Evolutionary conservation across 495 filamentous ascomycete species (phyloP).

Genomic region (Aspergillus sclerotiicarbonarius): DNA sequence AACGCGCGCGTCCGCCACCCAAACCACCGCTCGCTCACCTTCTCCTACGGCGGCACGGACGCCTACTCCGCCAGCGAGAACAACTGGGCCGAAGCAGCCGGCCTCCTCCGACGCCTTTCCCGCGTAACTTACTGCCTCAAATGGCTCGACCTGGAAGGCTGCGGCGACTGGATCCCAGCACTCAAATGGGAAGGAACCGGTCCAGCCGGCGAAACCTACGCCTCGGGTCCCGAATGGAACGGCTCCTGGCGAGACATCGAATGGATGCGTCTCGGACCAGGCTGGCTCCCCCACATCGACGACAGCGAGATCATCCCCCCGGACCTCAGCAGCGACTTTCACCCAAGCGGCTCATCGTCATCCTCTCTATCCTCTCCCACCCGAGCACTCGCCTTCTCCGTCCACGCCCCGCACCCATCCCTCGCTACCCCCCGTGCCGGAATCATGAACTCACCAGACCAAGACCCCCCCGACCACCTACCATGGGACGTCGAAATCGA

Average conservation of each 20-base stretch:
- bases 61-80: constrained; percentile 64
- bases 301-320: constrained; percentile 7
- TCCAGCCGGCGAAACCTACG: constrained; percentile 28
- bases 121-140: constrained; percentile 65
- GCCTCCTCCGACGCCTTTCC: constrained; percentile 66
- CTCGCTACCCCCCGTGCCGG: neutral
- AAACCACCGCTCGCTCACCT: constrained; percentile 39
- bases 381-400: constrained; percentile 19
- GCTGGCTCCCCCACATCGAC: constrained; percentile 38
- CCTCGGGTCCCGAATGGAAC: constrained; percentile 49
- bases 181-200: constrained; percentile 47
- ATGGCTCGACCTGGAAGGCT: constrained; percentile 80
- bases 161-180: constrained; percentile 65
- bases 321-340: neutral
- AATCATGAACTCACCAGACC: neutral
- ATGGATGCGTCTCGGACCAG: constrained; percentile 49
- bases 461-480: constrained; percentile 1
- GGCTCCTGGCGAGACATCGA: constrained; percentile 49
- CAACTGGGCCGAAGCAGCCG: constrained; percentile 68
- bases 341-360: neutral
- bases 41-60: constrained; percentile 62
- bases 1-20: constrained; percentile 41
- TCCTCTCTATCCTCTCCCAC: constrained; percentile 1
- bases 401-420: constrained; percentile 13
- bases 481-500: constrained; percentile 37